Percentiles rank a stretch among this genome's conserved stretches.
Conservation (phyloP, 2,329 filamentous ascomycete genomes). For the Calonectria hawksworthii region DNA sequence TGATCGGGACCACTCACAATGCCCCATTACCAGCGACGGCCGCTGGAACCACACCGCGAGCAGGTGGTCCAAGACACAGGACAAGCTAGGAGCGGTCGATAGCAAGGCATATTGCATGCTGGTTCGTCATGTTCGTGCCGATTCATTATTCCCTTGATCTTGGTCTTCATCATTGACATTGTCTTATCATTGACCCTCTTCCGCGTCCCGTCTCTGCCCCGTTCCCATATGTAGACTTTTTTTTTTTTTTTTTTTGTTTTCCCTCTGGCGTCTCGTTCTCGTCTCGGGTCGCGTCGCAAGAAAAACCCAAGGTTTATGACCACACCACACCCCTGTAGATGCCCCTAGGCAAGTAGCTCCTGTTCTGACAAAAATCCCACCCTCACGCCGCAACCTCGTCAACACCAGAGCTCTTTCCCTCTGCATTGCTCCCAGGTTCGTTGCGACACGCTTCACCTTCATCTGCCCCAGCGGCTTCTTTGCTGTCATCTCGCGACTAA, state of each 20-base stretch:
- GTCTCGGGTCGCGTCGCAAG: slow-evolving; percentile 45
- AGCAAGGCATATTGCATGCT: slow-evolving; percentile 23
- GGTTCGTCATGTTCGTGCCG: slow-evolving; percentile 21
- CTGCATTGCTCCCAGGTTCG: slow-evolving; percentile 22
- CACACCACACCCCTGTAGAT: slow-evolving; percentile 18
- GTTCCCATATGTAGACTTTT: slow-evolving; percentile 1
- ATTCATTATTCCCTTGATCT: background rate
- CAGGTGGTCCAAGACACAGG: slow-evolving; percentile 13
- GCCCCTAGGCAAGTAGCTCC: slow-evolving; percentile 16
- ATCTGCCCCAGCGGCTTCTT: slow-evolving; percentile 20
- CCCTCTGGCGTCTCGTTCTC: slow-evolving; percentile 35
- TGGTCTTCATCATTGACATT: background rate
- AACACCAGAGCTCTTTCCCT: slow-evolving; percentile 30
- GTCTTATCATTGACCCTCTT: background rate
- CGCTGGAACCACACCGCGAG: slow-evolving; percentile 16
- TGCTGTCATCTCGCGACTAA: slow-evolving; percentile 15
- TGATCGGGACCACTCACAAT: slow-evolving; percentile 12
- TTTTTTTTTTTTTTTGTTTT: slow-evolving; percentile 16
- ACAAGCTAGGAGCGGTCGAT: slow-evolving; percentile 8
- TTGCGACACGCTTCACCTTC: slow-evolving; percentile 19
- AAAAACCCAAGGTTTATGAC: slow-evolving; percentile 29
- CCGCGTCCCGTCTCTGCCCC: background rate
- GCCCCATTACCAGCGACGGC: slow-evolving; percentile 1
- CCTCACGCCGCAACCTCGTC: slow-evolving; percentile 26
- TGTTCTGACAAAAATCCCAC: slow-evolving; percentile 31